phyloP scores from a whole-genome alignment of 139 green algal species.

The Medakamo hakoo region DNA sequence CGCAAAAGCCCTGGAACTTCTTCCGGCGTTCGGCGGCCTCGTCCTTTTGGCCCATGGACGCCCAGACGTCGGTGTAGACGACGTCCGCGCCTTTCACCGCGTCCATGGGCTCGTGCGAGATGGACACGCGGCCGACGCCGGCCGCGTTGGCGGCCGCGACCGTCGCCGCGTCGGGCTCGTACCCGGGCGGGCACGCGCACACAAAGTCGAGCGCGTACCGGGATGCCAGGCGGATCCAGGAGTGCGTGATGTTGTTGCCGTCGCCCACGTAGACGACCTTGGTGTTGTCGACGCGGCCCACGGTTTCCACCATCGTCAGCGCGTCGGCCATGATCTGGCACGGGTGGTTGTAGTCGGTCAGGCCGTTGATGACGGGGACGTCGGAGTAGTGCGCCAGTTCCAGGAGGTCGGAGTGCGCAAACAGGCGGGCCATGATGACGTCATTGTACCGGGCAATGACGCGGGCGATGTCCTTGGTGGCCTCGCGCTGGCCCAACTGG shows the following conservation, averaged over 20 bases:
- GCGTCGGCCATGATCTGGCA: constrained; percentile 98
- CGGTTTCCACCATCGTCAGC: constrained; percentile 70
- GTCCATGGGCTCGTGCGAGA: constrained; percentile 45
- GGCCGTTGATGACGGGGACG: constrained; percentile 89
- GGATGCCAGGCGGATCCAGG: constrained; percentile 77
- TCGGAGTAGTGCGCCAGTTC: constrained; percentile 71
- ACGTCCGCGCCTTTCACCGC: constrained; percentile 85
- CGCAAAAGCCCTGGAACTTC: constrained; percentile 80
- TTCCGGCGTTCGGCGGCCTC: constrained; percentile 57
- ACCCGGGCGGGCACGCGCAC: constrained; percentile 73
- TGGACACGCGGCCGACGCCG: constrained; percentile 33
- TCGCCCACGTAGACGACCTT: constrained; percentile 95
- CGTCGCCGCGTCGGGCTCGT: constrained; percentile 79
- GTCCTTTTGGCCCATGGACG: constrained; percentile 97
- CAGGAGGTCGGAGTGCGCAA: constrained; percentile 82
- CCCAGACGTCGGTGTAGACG: constrained; percentile 98
- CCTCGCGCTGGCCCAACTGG: constrained; percentile 89
- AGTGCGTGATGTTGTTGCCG: constrained; percentile 99
- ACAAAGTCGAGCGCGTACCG: constrained; percentile 84
- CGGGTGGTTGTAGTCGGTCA: constrained; percentile 99
- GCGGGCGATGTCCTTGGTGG: constrained; percentile 84
- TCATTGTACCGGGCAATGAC: constrained; percentile 90
- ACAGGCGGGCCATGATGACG: constrained; percentile 97
- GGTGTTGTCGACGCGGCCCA: constrained; percentile 55
- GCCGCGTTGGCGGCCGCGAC: constrained; percentile 33